Evolutionary conservation across 768 basidiomycete species (phyloP).

Genomic region (Dentipellis fragilis): DNA sequence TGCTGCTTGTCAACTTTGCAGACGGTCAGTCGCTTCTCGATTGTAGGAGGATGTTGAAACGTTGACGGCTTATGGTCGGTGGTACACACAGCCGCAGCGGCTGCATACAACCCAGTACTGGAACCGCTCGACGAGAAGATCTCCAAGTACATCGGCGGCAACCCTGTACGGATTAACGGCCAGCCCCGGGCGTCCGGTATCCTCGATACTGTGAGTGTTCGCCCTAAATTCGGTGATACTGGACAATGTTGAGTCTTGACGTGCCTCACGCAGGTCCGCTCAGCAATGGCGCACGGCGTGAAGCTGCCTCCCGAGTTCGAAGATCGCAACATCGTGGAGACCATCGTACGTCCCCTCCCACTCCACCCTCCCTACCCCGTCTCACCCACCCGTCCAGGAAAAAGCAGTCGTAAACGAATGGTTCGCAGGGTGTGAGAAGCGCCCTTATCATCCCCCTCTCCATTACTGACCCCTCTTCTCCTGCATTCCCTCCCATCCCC

Average conservation of each 20-base stretch:
- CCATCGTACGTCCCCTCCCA: conserved; percentile 35
- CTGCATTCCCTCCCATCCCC: background rate
- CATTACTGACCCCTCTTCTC: background rate
- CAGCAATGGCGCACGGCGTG: conserved; percentile 63
- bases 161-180: conserved; percentile 64
- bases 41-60: no score
- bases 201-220: conserved; percentile 48
- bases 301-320: conserved; percentile 63
- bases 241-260: background rate
- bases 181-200: conserved; percentile 68
- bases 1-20: conserved; percentile 53
- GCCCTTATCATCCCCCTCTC: background rate
- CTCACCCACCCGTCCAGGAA: conserved; percentile 34
- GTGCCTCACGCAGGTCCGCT: conserved; percentile 38
- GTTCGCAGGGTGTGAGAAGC: conserved; percentile 30
- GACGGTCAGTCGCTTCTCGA: conserved; percentile 33
- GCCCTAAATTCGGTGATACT: background rate
- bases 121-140: conserved; percentile 52
- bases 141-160: conserved; percentile 60
- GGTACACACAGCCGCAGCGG: conserved; percentile 43
- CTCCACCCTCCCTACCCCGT: background rate
- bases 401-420: conserved; percentile 68
- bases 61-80: background rate
- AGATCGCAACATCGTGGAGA: conserved; percentile 46
- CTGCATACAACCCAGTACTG: conserved; percentile 50